Conservation (phyloP, 164 flowering plant species). For the Protea cynaroides region DNA sequence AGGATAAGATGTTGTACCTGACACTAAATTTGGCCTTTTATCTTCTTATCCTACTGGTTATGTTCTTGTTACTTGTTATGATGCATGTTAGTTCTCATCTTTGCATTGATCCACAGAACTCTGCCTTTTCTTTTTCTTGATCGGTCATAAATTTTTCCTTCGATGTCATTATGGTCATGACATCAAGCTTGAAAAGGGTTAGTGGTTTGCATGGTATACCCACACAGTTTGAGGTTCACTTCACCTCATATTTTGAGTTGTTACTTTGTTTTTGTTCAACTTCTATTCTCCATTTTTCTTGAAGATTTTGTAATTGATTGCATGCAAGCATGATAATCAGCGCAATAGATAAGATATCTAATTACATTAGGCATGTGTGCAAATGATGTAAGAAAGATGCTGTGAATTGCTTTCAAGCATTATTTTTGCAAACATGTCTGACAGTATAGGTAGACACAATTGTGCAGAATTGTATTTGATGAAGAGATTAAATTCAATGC, state of each 20-base stretch:
- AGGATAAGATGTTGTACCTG: slow-evolving; percentile 25
- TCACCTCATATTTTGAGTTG: no score
- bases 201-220: neutral
- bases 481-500: no score
- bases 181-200: no score
- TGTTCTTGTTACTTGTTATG: slow-evolving; percentile 12
- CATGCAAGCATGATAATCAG: neutral
- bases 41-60: slow-evolving; percentile 15
- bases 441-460: no score
- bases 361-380: neutral
- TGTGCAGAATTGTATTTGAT: no score
- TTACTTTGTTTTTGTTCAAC: no score
- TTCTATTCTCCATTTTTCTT: no score
- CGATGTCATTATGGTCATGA: neutral
- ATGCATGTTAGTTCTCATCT: no score
- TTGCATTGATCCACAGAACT: slow-evolving; percentile 1
- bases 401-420: no score
- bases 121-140: slow-evolving; percentile 8
- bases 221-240: neutral
- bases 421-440: no score
- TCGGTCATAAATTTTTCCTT: neutral
- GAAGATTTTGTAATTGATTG: neutral
- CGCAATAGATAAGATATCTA: neutral
- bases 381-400: neutral
- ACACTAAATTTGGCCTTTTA: slow-evolving; percentile 15